Conservation (phyloP, 768 basidiomycete genomes). For the Leccinum subtestaceum region DNA sequence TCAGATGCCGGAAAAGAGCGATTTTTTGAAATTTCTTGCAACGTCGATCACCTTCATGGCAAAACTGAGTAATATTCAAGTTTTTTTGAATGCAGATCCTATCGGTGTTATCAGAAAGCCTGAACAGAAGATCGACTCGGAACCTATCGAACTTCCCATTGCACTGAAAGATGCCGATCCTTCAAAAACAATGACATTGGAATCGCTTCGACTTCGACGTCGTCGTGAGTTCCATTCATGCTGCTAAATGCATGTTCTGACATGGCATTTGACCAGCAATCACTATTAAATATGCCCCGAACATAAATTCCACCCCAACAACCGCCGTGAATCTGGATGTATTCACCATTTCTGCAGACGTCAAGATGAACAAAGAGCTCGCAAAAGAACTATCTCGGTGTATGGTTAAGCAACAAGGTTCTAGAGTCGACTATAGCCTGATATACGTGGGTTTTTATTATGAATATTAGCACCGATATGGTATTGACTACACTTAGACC, state of each 20-base stretch:
- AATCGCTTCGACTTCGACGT: constrained; percentile 37
- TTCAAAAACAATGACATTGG: constrained; percentile 54
- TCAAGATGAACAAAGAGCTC: neutral
- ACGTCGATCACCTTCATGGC: constrained; percentile 92
- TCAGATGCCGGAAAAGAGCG: constrained; percentile 72
- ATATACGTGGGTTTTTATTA: constrained; percentile 5
- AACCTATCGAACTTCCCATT: constrained; percentile 47
- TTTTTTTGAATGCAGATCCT: constrained; percentile 74
- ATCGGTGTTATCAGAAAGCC: constrained; percentile 63
- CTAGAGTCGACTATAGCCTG: constrained; percentile 1
- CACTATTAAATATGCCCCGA: too few relatives aligned
- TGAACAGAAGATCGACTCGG: constrained; percentile 31
- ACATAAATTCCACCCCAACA: constrained; percentile 32
- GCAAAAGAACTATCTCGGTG: neutral
- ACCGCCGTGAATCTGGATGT: constrained; percentile 11
- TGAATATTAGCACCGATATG: neutral
- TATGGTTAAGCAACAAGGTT: neutral
- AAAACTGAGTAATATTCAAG: constrained; percentile 65
- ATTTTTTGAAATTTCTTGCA: constrained; percentile 82
- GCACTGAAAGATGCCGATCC: constrained; percentile 53
- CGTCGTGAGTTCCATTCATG: constrained; percentile 14
- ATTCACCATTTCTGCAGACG: constrained; percentile 17
- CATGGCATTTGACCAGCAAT: too few relatives aligned
- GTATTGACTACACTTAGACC: neutral
- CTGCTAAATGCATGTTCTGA: too few relatives aligned